Evolutionary conservation across 2,329 filamentous ascomycete species (phyloP).

Genomic region (Claviceps fusiformis): DNA sequence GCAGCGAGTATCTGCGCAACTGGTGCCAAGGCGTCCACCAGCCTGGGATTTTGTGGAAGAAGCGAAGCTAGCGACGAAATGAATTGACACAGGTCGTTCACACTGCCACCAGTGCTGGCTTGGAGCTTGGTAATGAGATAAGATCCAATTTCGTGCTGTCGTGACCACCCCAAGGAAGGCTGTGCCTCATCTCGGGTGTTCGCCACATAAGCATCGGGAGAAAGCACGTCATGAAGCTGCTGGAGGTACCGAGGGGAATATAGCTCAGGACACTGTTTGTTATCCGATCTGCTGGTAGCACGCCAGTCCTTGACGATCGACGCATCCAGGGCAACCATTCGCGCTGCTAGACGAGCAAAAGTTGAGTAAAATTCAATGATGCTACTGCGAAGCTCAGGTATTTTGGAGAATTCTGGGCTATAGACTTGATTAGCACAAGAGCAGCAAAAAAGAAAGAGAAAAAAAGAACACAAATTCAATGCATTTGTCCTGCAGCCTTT

Average conservation of each 20-base stretch:
- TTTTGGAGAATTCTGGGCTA: slow-evolving; percentile 8
- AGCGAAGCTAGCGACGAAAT: slow-evolving; percentile 25
- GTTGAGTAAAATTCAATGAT: slow-evolving; percentile 22
- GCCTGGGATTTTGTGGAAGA: slow-evolving; percentile 33
- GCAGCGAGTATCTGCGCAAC: slow-evolving; percentile 23
- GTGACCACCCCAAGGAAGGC: slow-evolving; percentile 5
- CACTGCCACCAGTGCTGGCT: slow-evolving; percentile 25
- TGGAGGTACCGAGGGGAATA: slow-evolving; percentile 27
- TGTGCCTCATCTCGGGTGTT: slow-evolving; percentile 7
- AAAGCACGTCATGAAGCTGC: slow-evolving; percentile 23
- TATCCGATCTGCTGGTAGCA: not conserved
- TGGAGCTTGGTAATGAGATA: slow-evolving; percentile 33
- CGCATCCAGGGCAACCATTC: slow-evolving; percentile 37
- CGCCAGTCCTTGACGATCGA: slow-evolving; percentile 10
- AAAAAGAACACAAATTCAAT: not conserved
- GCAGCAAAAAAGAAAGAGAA: not conserved
- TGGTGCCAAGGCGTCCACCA: slow-evolving; percentile 29
- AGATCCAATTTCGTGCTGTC: slow-evolving; percentile 10
- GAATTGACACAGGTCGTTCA: slow-evolving; percentile 29
- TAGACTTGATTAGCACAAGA: not conserved
- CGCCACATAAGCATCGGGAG: slow-evolving; percentile 8
- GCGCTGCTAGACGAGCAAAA: slow-evolving; percentile 37
- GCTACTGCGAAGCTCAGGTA: slow-evolving; percentile 17
- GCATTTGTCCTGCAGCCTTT: not conserved
- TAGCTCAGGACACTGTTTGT: slow-evolving; percentile 12